phyloP scores from a whole-genome alignment of 2,329 filamentous ascomycete species.

The Apiospora kogelbergensis region DNA sequence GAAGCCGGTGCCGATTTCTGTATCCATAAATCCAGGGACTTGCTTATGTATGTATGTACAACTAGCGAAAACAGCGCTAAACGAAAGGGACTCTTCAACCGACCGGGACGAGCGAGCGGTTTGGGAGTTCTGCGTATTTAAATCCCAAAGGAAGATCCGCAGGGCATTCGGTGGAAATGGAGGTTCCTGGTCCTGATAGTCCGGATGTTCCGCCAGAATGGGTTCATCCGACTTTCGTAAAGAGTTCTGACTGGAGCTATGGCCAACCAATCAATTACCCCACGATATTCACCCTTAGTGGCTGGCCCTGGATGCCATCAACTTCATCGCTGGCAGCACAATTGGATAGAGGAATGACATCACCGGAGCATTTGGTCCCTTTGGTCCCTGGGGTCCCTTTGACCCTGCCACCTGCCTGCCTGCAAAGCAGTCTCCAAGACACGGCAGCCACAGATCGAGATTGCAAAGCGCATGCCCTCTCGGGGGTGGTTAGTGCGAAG shows the following conservation, averaged over 20 bases:
- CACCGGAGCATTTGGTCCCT: constrained; percentile 10
- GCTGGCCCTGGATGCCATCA: neutral
- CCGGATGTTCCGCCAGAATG: no score
- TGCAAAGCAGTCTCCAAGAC: neutral
- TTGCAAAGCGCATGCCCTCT: neutral
- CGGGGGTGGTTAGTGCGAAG: neutral
- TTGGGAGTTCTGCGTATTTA: no score
- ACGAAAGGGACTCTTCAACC: neutral
- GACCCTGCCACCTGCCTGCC: neutral
- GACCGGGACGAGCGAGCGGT: neutral
- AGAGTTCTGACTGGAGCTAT: neutral
- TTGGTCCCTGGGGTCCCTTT: no score
- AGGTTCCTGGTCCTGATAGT: no score
- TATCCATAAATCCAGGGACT: neutral
- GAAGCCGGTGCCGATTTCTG: neutral
- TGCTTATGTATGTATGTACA: no score
- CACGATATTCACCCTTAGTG: neutral
- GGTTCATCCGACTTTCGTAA: no score
- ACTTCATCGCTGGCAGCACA: neutral
- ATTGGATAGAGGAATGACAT: neutral
- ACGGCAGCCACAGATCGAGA: constrained; percentile 9
- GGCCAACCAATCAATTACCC: neutral
- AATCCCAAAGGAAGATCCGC: no score
- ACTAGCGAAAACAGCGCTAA: neutral
- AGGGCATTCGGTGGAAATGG: no score